Percentiles rank a stretch among this genome's conserved stretches.
Evolutionary conservation across 169 alveolate species (phyloP).

Genomic region (Babesia divergens): DNA sequence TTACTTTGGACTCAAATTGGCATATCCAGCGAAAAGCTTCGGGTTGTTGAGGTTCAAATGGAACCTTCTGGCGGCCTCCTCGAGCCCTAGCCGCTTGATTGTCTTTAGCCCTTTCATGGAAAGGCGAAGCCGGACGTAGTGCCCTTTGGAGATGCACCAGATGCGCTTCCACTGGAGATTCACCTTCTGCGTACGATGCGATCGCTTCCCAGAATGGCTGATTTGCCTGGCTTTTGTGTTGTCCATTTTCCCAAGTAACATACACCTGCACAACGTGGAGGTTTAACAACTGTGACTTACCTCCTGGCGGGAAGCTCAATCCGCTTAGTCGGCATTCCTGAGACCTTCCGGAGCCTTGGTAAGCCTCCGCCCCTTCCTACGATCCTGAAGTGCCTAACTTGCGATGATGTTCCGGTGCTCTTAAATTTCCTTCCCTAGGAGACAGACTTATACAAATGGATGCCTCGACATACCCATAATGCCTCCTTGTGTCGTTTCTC

Average conservation of each 20-base stretch:
- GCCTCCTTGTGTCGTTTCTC: constrained; percentile 81
- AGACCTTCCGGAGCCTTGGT: constrained; percentile 67
- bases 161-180: constrained; percentile 77
- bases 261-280: constrained; percentile 64
- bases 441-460: background rate
- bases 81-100: constrained; percentile 79
- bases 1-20: constrained; percentile 35
- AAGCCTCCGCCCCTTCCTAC: constrained; percentile 77
- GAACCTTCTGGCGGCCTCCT: constrained; percentile 78
- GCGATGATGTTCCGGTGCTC: constrained; percentile 72
- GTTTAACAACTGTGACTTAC: constrained; percentile 24
- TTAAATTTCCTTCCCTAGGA: constrained; percentile 73
- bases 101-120: constrained; percentile 82
- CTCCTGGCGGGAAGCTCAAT: constrained; percentile 74
- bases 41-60: constrained; percentile 73
- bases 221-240: constrained; percentile 75
- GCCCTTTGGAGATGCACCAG: constrained; percentile 74
- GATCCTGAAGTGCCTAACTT: constrained; percentile 70
- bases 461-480: constrained; percentile 43
- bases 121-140: constrained; percentile 74
- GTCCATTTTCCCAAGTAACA: constrained; percentile 85
- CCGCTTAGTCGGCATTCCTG: constrained; percentile 74
- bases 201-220: constrained; percentile 75
- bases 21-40: constrained; percentile 79
- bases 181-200: constrained; percentile 74